phyloP scores from a whole-genome alignment of 768 basidiomycete genomes.

The Lactarius akahatsu region DNA sequence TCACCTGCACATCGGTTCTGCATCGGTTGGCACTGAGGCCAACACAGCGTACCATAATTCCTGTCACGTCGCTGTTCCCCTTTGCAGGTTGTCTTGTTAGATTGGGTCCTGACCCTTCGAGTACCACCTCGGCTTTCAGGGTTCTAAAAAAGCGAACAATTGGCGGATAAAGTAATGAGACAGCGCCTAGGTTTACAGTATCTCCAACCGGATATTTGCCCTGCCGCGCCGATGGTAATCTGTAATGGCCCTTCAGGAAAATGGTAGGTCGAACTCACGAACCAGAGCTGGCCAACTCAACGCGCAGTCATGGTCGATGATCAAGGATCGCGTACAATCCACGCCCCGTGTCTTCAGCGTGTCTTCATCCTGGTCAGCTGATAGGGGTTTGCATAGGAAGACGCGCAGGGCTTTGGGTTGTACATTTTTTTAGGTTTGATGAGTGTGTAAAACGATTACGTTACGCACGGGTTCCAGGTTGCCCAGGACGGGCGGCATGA shows the following conservation, averaged over 20 bases:
- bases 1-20: no score
- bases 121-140: neutral
- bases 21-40: no score
- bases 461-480: neutral
- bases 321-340: neutral
- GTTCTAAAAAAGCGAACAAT: neutral
- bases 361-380: neutral
- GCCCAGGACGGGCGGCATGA: no score
- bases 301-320: neutral
- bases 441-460: neutral
- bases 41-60: no score
- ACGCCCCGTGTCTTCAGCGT: neutral
- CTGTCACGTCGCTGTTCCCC: neutral
- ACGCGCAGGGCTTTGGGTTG: neutral
- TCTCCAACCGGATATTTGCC: neutral
- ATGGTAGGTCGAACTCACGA: neutral
- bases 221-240: neutral
- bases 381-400: neutral
- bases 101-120: neutral
- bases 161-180: no score
- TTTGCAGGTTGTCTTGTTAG: neutral
- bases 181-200: neutral
- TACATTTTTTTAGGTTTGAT: slow-evolving; percentile 1
- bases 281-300: neutral
- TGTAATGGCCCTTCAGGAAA: neutral